Base-by-base conservation (phyloP, 345 rosid species). In the Jatropha curcas region DNA sequence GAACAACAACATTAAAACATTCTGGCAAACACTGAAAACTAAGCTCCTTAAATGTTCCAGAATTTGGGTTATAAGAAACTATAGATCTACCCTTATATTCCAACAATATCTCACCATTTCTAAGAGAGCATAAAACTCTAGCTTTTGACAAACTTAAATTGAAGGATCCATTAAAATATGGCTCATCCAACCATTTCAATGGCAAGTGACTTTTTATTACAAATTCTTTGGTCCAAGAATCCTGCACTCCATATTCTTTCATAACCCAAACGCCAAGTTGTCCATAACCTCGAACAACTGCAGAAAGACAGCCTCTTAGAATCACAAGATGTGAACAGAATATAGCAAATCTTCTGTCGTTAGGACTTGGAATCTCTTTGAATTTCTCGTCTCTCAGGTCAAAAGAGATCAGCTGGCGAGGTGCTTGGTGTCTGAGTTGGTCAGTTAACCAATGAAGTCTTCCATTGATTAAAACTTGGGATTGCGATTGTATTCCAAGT, bases 201-300 rank as follows among this genome's bases (percentile, higher is more conserved):
- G 68, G 82, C 55, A 71, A 4, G 13, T 67, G 61, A 31, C 3
- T 2, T 51, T 68, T 68, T 31, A 73, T 71, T 60, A 50, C 63
- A 67, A 56, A 76, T 58, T 78, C 81, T 50, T 66, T 74, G 7
- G 25, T 25, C 81, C 88, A 85, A n/a, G 86, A 69, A 16, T 78
- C 77, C 41, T 60, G 55, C 25, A 46, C 76, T 5, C 37, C 78
- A 25, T 80, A 82, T 0, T 70, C 66, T 67, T 77, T 79, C 82
- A 76, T 67, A 25, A 43, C 63, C 81, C 84, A 82, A 4, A 79
- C 37, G 7, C 74, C 56, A 67, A 58, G 16, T 9, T 50, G 4
- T 22, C 52, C 67, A 28, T 2, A 30, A 22, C 33, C n/a, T 19
- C 50, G 17, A 51, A 74, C 57, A n/a, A 48, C 65, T 11, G 67